Evolutionary conservation across 2,329 filamentous ascomycete genomes (phyloP).

Genomic region (Hypomyces perniciosus): DNA sequence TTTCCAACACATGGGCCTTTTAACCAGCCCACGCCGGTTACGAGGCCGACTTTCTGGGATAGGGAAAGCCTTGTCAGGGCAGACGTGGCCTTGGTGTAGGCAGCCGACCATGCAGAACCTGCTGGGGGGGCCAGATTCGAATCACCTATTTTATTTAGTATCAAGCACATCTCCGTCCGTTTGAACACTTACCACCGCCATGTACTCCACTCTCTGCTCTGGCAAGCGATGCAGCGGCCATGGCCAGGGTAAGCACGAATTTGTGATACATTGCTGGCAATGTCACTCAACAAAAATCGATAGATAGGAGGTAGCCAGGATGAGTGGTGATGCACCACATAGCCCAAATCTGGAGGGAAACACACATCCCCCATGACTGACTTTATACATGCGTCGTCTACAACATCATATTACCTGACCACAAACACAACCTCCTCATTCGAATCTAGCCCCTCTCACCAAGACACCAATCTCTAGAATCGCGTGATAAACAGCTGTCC

Average conservation of each 20-base stretch:
- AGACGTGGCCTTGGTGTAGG: conserved; percentile 7
- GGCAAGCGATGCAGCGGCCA: conserved; percentile 1
- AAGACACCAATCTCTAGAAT: background rate
- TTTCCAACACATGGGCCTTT: conserved; percentile 65
- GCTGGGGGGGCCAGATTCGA: background rate
- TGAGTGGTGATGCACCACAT: background rate
- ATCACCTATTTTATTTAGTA: background rate
- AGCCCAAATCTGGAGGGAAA: background rate
- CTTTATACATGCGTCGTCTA: background rate
- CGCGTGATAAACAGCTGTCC: conserved; percentile 1
- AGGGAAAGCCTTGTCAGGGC: conserved; percentile 7
- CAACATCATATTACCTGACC: background rate
- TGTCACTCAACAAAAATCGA: background rate
- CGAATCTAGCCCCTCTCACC: background rate
- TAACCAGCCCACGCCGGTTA: conserved; percentile 67
- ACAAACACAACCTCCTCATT: background rate
- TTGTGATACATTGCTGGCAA: background rate
- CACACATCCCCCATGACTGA: background rate
- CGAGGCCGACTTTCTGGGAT: conserved; percentile 10
- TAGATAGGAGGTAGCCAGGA: background rate
- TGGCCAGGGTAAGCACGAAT: conserved; percentile 1
- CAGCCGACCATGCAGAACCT: conserved; percentile 5
- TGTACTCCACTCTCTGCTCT: background rate
- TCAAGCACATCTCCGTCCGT: background rate
- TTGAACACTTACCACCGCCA: background rate